phyloP scores from a whole-genome alignment of 805 yeast species.

The Saccharomycopsis schoenii region DNA sequence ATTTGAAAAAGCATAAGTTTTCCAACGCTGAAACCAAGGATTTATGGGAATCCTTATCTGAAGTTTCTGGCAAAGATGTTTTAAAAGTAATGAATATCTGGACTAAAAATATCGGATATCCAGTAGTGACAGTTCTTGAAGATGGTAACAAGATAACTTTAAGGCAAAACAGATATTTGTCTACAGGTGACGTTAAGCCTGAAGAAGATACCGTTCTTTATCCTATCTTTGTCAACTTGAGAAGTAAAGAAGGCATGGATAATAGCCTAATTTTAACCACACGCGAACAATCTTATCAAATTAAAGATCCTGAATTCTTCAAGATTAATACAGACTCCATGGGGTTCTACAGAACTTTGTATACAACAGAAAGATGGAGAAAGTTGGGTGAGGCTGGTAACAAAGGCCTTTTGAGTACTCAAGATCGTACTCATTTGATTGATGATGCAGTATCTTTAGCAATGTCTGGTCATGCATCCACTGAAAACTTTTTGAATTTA shows the following conservation, averaged over 20 bases:
- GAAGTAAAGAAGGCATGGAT: constrained; percentile 47
- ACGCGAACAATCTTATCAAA: constrained; percentile 36
- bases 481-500: constrained; percentile 50
- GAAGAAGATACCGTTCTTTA: constrained; percentile 63
- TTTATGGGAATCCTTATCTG: constrained; percentile 64
- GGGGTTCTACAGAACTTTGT: constrained; percentile 68
- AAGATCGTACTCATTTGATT: constrained; percentile 70
- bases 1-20: constrained; percentile 65
- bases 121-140: constrained; percentile 60
- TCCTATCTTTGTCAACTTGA: constrained; percentile 59
- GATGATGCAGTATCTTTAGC: constrained; percentile 70
- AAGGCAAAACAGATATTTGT: constrained; percentile 64
- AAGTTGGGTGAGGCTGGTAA: constrained; percentile 44
- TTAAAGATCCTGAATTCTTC: constrained; percentile 41
- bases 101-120: constrained; percentile 74
- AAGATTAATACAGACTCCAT: constrained; percentile 66
- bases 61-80: constrained; percentile 65
- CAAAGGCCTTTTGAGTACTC: constrained; percentile 51
- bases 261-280: constrained; percentile 45
- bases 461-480: constrained; percentile 56
- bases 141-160: constrained; percentile 41
- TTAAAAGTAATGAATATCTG: constrained; percentile 66
- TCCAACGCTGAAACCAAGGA: constrained; percentile 71
- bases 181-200: constrained; percentile 67
- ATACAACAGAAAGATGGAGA: constrained; percentile 57